Percentiles rank a stretch among this genome's conserved stretches.
These are phyloP conservation scores for Plasmodium gonderi DNA, from an alignment of 169 alveolate species.

Conservation along the genomic window DNA sequence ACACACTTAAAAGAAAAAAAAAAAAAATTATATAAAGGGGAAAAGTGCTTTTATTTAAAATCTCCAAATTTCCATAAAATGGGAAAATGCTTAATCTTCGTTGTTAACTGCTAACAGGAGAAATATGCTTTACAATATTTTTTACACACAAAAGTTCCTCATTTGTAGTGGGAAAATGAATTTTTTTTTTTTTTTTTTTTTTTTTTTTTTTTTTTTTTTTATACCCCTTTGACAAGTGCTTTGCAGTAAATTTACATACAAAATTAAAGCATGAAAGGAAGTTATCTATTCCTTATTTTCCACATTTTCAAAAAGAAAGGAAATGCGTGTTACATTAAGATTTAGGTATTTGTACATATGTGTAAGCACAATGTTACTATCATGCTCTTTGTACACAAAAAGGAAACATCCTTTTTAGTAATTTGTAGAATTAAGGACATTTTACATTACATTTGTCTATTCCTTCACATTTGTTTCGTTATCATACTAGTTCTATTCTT, in stretches of 20 bases:
- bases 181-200: background rate
- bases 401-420: background rate
- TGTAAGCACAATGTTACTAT: background rate
- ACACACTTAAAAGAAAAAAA: background rate
- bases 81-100: background rate
- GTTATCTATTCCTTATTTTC: background rate
- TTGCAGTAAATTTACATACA: background rate
- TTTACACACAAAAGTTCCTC: background rate
- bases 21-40: background rate
- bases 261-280: background rate
- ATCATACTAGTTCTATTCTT: background rate
- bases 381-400: background rate
- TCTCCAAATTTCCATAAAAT: background rate
- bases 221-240: background rate
- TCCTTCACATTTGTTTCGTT: background rate
- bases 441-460: background rate
- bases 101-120: constrained; percentile 3
- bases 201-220: background rate
- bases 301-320: background rate
- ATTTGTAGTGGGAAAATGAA: background rate
- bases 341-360: background rate
- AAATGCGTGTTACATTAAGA: background rate
- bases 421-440: background rate
- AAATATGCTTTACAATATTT: background rate
- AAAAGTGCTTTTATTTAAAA: background rate